These are phyloP conservation scores for Penicillium angulare DNA, from an alignment of 495 filamentous ascomycete genomes.

Conservation along the genomic window DNA sequence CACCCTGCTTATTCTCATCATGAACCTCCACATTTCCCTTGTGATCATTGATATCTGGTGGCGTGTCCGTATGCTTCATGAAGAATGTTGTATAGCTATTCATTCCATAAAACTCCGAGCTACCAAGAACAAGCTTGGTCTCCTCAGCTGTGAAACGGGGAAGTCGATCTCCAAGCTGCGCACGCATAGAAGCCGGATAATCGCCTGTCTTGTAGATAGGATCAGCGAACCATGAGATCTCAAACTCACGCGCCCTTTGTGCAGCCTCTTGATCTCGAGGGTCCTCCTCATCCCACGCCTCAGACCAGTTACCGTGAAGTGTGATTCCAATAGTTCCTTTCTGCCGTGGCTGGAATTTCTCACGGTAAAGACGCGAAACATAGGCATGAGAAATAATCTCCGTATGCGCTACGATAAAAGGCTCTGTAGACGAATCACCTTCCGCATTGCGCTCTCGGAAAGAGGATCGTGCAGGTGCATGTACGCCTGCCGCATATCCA, in stretches of 20 bases:
- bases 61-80: conserved; percentile 36
- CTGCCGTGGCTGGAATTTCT: conserved; percentile 41
- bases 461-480: conserved; percentile 45
- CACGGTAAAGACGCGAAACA: conserved; percentile 38
- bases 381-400: conserved; percentile 44
- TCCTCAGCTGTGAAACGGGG: conserved; percentile 44
- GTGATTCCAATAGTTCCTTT: conserved; percentile 47
- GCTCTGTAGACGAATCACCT: conserved; percentile 48
- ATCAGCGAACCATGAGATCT: conserved; percentile 50
- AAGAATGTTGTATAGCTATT: conserved; percentile 51
- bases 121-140: conserved; percentile 39
- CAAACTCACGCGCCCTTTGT: conserved; percentile 46
- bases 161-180: conserved; percentile 47
- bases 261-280: conserved; percentile 41
- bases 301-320: conserved; percentile 50
- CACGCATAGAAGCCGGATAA: conserved; percentile 48
- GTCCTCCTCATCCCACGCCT: conserved; percentile 46
- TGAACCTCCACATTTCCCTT: conserved; percentile 45
- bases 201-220: conserved; percentile 47
- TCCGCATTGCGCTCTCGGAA: conserved; percentile 42
- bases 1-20: conserved; percentile 45
- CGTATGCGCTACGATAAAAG: conserved; percentile 44
- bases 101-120: conserved; percentile 53
- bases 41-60: conserved; percentile 41
- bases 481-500: conserved; percentile 49